Conservation (phyloP, 2,329 filamentous ascomycete genomes). For the Cercospora citrullina region DNA sequence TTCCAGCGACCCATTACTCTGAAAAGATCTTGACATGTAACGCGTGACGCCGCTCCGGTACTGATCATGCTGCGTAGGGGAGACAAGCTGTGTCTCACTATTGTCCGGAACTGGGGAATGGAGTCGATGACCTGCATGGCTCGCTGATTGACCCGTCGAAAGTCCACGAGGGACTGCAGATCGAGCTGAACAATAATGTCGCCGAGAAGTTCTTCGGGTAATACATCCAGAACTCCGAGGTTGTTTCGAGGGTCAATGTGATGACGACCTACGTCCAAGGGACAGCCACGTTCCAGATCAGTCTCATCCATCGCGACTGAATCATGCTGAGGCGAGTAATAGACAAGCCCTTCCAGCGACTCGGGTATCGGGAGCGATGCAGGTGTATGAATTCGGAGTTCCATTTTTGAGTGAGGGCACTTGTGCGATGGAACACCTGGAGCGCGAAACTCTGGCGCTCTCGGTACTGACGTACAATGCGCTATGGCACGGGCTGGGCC, state of each 20-base stretch:
- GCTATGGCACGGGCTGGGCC: too few relatives aligned
- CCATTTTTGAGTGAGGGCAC: too few relatives aligned
- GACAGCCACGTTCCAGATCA: neutral
- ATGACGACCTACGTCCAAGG: neutral
- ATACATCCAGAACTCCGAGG: neutral
- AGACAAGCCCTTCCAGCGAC: neutral
- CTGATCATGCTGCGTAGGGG: conserved; percentile 40
- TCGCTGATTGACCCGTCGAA: conserved; percentile 41
- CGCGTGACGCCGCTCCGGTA: conserved; percentile 35
- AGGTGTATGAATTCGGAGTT: too few relatives aligned
- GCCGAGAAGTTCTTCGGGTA: neutral
- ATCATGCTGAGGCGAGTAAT: neutral
- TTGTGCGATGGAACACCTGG: too few relatives aligned
- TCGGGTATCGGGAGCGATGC: neutral
- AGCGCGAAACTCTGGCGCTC: too few relatives aligned
- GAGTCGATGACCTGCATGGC: conserved; percentile 42
- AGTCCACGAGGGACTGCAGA: conserved; percentile 38
- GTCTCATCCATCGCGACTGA: too few relatives aligned
- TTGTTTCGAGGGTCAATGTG: neutral
- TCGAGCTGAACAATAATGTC: conserved; percentile 28
- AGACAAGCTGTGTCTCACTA: conserved; percentile 38
- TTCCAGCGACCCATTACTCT: too few relatives aligned
- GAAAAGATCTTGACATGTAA: conserved; percentile 28
- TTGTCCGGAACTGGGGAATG: conserved; percentile 40
- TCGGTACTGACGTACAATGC: too few relatives aligned